Evolutionary conservation across 1,139 yeast species (phyloP), one percentile per base, ranked within the genome.

Genomic region (Diutina siamensis): DNA sequence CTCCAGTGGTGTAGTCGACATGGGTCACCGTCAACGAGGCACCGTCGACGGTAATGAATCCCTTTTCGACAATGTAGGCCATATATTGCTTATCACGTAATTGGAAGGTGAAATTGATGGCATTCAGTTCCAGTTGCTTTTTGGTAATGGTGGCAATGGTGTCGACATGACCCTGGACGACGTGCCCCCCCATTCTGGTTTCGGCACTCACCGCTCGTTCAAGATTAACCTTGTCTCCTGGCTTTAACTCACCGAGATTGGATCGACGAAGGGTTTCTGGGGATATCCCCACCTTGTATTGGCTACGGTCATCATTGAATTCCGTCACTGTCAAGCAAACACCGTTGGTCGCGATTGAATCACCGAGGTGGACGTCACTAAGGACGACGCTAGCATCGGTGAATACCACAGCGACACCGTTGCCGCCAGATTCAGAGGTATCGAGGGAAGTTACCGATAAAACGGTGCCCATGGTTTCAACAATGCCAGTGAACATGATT

Each of bases 121-220:
- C 83, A 61, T 88, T 85, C 2, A 84, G 94, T 57, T 89, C 97
- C 0, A 74, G 64, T 7, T 52, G 63, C 32, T 65, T 70, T 1
- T 63, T 60, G 1, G 74, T 72, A 35, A 94, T 83, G 31, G 64
- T 63, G 3, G 96, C 97, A 28, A 82, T 72, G 0, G 97, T 86
- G 59, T 92, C 98, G 32, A 94, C 89, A 65, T 92, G 99, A 13
- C 98, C 99, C 57, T 92, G 98, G 1, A 92, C 98, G 50, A 89
- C 79, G 63, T 92, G 99, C 1, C 99, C 98, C 25, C 99, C 98
- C 57, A 89, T 78, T 51, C 98, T 71, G 12, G 82, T 88, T 46
- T 85, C 88, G 72, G 85, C 53, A 57, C 75, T 49, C 31, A 92
- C 88, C 0, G 98, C 98, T 50, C 98, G 72, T 63, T 92, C 99